Evolutionary conservation across 2,329 filamentous ascomycete species (phyloP).

Genomic region (Ascocoryne sarcoides): DNA sequence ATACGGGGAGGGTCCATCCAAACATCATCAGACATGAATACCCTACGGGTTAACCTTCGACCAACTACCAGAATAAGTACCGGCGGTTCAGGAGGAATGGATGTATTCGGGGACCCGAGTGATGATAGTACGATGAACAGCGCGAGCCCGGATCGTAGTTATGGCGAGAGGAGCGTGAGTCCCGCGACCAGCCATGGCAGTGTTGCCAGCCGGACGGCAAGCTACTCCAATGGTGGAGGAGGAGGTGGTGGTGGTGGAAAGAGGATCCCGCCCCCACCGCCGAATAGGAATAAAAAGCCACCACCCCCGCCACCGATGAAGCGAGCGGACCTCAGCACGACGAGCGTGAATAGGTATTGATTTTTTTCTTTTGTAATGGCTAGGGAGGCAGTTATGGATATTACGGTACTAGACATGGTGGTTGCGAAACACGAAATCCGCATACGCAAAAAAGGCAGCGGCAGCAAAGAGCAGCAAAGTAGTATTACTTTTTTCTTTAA

Average conservation of each 20-base stretch:
- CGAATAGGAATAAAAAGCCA: slow-evolving; percentile 55
- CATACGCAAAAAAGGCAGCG: no score
- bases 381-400: no score
- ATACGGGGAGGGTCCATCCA: slow-evolving; percentile 39
- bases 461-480: no score
- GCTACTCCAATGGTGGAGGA: slow-evolving; percentile 35
- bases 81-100: slow-evolving; percentile 18
- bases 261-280: slow-evolving; percentile 53
- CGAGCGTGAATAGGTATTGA: slow-evolving; percentile 17
- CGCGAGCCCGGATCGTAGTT: slow-evolving; percentile 39
- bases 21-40: slow-evolving; percentile 38
- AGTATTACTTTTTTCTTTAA: no score
- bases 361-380: no score
- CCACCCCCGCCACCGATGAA: slow-evolving; percentile 58
- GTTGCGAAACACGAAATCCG: no score
- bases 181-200: slow-evolving; percentile 45
- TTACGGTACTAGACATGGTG: no score
- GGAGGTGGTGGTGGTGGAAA: slow-evolving; percentile 31
- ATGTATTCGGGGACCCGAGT: slow-evolving; percentile 41
- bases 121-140: slow-evolving; percentile 42
- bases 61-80: slow-evolving; percentile 22
- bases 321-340: slow-evolving; percentile 32
- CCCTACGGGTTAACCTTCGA: slow-evolving; percentile 29
- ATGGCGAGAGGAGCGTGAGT: slow-evolving; percentile 41
- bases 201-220: slow-evolving; percentile 40